A percentile compares a stretch with the other conserved stretches of the same genome.
These are phyloP conservation scores for Eucalyptus leucophloia DNA, from an alignment of 345 rosid genomes.

Conservation along the genomic window DNA sequence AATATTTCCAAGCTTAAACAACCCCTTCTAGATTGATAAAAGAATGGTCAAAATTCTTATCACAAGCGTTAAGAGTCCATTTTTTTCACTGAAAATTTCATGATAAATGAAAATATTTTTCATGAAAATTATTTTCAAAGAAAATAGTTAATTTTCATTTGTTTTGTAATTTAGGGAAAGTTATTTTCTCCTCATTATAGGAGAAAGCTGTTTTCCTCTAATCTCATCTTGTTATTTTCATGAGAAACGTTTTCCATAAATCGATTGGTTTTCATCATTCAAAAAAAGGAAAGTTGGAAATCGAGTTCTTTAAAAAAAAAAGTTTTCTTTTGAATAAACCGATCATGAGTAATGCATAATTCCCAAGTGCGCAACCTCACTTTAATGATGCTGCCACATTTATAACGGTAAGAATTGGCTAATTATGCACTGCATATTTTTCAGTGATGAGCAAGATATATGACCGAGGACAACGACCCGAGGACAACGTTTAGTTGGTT, in stretches of 20 bases:
- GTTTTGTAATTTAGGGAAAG: fast-evolving
- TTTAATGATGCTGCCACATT: background rate
- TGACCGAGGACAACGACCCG: background rate
- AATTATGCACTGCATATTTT: background rate
- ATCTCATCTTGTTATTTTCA: no score
- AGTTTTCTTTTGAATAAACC: background rate
- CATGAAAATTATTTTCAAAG: background rate
- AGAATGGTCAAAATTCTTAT: background rate
- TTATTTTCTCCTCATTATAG: background rate
- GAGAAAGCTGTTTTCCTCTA: background rate
- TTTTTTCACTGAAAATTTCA: background rate
- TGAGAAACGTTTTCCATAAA: fast-evolving
- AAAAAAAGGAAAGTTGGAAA: background rate
- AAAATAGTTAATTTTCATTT: background rate
- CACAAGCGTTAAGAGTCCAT: no score
- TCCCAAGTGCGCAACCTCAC: background rate
- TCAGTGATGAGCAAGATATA: background rate
- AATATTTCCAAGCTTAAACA: background rate
- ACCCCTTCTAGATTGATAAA: background rate
- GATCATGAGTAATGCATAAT: background rate
- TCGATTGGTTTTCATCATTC: background rate
- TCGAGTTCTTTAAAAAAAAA: background rate
- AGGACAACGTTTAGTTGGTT: background rate
- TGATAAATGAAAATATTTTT: background rate
- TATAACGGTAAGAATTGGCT: background rate